phyloP scores from a whole-genome alignment of 2,329 filamentous ascomycete genomes.

The Aspergillus japonicus region DNA sequence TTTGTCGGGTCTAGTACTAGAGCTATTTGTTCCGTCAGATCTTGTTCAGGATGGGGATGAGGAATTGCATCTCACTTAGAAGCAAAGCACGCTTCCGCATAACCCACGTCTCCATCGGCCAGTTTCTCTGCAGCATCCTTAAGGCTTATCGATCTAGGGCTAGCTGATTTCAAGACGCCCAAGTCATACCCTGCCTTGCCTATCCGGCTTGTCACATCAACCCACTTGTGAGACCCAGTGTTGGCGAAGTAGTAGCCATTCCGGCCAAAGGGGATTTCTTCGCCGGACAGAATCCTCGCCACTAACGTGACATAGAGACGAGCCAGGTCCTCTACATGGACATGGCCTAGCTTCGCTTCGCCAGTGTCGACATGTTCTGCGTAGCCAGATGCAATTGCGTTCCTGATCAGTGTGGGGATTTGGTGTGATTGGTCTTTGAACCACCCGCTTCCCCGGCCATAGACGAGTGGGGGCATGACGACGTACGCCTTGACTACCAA shows the following conservation, averaged over 20 bases:
- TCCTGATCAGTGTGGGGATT: conserved; percentile 37
- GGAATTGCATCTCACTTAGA: no score
- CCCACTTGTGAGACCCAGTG: conserved; percentile 43
- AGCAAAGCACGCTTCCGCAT: no score
- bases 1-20: no score
- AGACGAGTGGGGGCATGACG: conserved; percentile 51
- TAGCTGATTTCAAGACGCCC: not conserved
- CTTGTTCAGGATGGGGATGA: no score
- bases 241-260: conserved; percentile 41
- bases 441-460: conserved; percentile 38
- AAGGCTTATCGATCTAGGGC: not conserved
- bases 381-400: conserved; percentile 32
- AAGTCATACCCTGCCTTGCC: conserved; percentile 3
- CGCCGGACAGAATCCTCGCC: conserved; percentile 13
- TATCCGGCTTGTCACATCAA: conserved; percentile 2
- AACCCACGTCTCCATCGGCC: no score
- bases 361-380: conserved; percentile 40
- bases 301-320: conserved; percentile 44
- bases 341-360: conserved; percentile 41
- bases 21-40: no score
- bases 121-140: not conserved
- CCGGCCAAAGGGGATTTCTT: conserved; percentile 30
- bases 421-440: conserved; percentile 41
- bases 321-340: conserved; percentile 48
- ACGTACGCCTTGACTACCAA: conserved; percentile 47